phyloP scores from a whole-genome alignment of 1,139 yeast species.

The Candida smagusa region DNA sequence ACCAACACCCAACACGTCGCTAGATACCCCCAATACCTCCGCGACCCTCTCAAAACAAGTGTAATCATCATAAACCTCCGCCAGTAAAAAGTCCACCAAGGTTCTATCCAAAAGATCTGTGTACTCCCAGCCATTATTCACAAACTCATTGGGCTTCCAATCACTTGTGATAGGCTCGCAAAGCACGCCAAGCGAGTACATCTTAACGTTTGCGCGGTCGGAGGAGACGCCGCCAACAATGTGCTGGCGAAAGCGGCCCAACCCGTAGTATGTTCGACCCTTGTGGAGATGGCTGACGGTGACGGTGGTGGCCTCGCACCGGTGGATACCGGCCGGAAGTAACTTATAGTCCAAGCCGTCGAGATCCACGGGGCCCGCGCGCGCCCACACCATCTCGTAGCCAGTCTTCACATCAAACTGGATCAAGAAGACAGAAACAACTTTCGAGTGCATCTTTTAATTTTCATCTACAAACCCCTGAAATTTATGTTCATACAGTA shows the following conservation, averaged over 20 bases:
- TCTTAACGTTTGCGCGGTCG: slow-evolving; percentile 53
- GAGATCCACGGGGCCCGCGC: slow-evolving; percentile 21
- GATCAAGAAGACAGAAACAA: slow-evolving; percentile 46
- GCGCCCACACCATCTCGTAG: slow-evolving; percentile 57
- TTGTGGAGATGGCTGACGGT: slow-evolving; percentile 29
- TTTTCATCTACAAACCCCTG: too few species aligned
- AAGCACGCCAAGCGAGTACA: slow-evolving; percentile 66
- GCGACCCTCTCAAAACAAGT: slow-evolving; percentile 20
- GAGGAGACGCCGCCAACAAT: slow-evolving; percentile 15
- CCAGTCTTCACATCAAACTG: slow-evolving; percentile 65
- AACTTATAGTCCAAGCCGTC: slow-evolving; percentile 64
- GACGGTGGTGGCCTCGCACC: slow-evolving; percentile 46
- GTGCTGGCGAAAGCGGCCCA: slow-evolving; percentile 33
- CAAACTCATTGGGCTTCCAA: slow-evolving; percentile 56
- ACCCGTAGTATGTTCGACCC: slow-evolving; percentile 34
- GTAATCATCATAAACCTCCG: slow-evolving; percentile 16
- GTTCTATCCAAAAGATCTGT: slow-evolving; percentile 42
- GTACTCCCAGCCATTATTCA: slow-evolving; percentile 56
- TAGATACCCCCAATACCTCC: slow-evolving; percentile 5
- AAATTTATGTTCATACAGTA: too few species aligned
- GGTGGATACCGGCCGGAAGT: slow-evolving; percentile 84
- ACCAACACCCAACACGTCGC: slow-evolving; percentile 3
- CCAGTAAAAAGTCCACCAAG: slow-evolving; percentile 36
- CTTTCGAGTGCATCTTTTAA: slow-evolving; percentile 1
- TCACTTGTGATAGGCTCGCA: slow-evolving; percentile 36